Evolutionary conservation across 805 yeast species (phyloP).

Genomic region (Candida nonsorbophila): DNA sequence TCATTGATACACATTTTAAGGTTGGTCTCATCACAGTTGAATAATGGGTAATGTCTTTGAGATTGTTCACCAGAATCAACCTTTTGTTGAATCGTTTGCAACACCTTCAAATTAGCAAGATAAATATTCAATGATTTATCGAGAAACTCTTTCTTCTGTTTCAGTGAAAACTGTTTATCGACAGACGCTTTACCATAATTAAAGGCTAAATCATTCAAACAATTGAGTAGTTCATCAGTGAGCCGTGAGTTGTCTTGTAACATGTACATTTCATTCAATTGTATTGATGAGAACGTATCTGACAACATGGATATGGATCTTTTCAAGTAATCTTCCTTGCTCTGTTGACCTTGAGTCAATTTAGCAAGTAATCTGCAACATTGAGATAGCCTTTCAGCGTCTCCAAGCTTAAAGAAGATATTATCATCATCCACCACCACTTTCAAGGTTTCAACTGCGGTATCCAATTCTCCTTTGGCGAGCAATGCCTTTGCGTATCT

Average conservation of each 20-base stretch:
- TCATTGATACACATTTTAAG: constrained; percentile 24
- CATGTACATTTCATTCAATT: constrained; percentile 18
- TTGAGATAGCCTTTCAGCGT: constrained; percentile 35
- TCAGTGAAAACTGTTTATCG: constrained; percentile 1
- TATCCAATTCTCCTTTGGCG: constrained; percentile 33
- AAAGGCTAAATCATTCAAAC: constrained; percentile 31
- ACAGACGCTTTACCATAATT: constrained; percentile 16
- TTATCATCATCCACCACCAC: constrained; percentile 30
- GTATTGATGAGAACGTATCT: constrained; percentile 20
- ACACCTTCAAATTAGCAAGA: constrained; percentile 24
- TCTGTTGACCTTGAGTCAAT: constrained; percentile 14
- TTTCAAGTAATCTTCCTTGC: constrained; percentile 19
- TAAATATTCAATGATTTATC: constrained; percentile 29
- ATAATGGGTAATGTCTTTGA: constrained; percentile 30
- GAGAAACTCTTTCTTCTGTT: constrained; percentile 11
- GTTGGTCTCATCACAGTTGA: constrained; percentile 26
- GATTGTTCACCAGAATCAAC: constrained; percentile 11
- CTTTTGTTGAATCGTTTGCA: constrained; percentile 14
- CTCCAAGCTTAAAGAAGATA: constrained; percentile 32
- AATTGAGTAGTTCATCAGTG: constrained; percentile 31
- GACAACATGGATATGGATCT: constrained; percentile 28
- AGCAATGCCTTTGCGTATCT: constrained; percentile 36
- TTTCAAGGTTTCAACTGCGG: constrained; percentile 21
- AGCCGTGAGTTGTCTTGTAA: constrained; percentile 20
- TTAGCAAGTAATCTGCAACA: constrained; percentile 32